Evolutionary conservation across 306 rosid species (phyloP), one percentile per base, ranked within the genome.

Genomic region (Lagenaria siceraria): DNA sequence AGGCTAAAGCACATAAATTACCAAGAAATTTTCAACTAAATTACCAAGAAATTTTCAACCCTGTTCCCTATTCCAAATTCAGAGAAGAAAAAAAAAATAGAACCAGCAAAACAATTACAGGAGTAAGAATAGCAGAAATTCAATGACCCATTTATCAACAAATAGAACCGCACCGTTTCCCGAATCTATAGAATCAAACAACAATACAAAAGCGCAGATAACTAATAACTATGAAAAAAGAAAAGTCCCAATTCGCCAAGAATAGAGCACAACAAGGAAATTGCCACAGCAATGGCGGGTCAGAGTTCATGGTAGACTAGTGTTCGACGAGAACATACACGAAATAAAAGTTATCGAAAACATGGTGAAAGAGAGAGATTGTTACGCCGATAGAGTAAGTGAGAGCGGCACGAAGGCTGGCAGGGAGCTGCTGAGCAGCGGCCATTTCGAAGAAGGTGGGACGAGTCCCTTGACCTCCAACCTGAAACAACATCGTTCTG

Each of bases 371-470:
- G 56, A 59, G 15, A 40, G 56, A 59, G 15, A 55, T 8, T 66
- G 75, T 38, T 89, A 95, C 97, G 21, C 97, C 98, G 56, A 95
- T 40, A 42, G 98, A 95, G 78, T 95, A 95, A 12, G 96, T 86
- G 12, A 95, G 89, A 52, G 98, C 98, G 43, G 85, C 91, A 49
- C 98, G 97, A 70, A 95, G 97, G 58, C 98, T 95, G 31, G 90
- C 88, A 0, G 97, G 98, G 58, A 95, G 98, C 77, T 92, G 97
- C 61, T 95, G 96, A 19, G 98, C 97, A 40, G 98, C 98, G 65
- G 97, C 96, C 98, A 95, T 95, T 91, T 95, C 98, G 84, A 95
- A 95, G 96, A 95, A 95, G 60, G 98, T 95, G 78, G 98, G 98
- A 9, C 97, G 97, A 56, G 87, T 90, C 43, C 99, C 99, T 82